These are phyloP conservation scores for Cladosporium sp. DNA, from an alignment of 2,329 filamentous ascomycete species.

Conservation along the genomic window DNA sequence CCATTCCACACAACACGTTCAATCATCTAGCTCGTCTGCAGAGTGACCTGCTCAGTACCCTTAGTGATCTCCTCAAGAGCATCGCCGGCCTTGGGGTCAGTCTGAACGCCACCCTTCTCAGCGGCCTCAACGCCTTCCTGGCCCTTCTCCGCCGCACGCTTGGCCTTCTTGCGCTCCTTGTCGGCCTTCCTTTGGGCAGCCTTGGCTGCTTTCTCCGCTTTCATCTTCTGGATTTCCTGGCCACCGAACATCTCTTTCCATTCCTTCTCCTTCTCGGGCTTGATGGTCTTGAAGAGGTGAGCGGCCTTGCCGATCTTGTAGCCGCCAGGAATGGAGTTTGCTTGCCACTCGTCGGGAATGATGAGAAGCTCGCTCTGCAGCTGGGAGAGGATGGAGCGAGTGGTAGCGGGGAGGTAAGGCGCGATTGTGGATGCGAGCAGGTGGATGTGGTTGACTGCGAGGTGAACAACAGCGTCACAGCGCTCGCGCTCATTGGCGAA, in stretches of 20 bases:
- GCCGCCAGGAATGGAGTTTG: conserved; percentile 57
- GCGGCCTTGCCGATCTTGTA: conserved; percentile 78
- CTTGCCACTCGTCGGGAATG: conserved; percentile 57
- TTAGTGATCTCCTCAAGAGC: conserved; percentile 42
- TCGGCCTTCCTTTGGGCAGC: conserved; percentile 64
- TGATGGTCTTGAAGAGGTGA: conserved; percentile 80
- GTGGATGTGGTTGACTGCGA: conserved; percentile 79
- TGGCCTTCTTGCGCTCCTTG: conserved; percentile 61
- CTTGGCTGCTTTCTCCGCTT: conserved; percentile 59
- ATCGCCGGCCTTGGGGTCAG: conserved; percentile 32
- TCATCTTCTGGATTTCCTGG: conserved; percentile 60
- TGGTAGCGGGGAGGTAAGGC: conserved; percentile 81
- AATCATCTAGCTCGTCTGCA: conserved; percentile 36
- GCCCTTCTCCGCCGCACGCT: conserved; percentile 56
- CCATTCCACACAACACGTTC: not conserved
- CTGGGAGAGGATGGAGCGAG: conserved; percentile 71
- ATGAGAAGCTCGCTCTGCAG: conserved; percentile 49
- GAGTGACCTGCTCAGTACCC: conserved; percentile 41
- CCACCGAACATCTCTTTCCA: conserved; percentile 76
- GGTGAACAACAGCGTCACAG: conserved; percentile 63
- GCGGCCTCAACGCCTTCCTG: conserved; percentile 80
- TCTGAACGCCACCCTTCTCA: conserved; percentile 62
- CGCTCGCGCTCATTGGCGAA: conserved; percentile 56
- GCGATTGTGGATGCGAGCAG: conserved; percentile 73
- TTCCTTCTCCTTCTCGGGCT: conserved; percentile 73